Base-by-base conservation (phyloP, 495 filamentous ascomycete genomes). In the Mytilinidion resinicola region DNA sequence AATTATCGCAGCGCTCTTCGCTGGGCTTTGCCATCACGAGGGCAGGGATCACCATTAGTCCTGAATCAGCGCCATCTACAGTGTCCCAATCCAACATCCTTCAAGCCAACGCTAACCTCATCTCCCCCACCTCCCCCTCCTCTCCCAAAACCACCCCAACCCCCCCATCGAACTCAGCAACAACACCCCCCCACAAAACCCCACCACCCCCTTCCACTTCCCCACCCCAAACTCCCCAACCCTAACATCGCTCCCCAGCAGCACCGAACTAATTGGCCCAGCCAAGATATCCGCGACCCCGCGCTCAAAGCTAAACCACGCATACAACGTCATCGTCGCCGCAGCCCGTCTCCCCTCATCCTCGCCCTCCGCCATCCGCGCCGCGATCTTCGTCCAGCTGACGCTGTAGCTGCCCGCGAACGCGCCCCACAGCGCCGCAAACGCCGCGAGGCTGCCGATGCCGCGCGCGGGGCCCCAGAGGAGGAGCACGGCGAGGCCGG, bases 391-490 rank as follows among this genome's bases (percentile, higher is more conserved):
- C 1, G 56, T 57, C 41, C 43, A 69, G 9, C 63, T 43, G 3
- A 69, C 64, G 19, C 53, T 61, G 35, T 67, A 69, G 17, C 51
- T 53, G 15, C 56, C 66, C 17, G 53, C 53, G 46, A 61, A 64
- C 5, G 52, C 48, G 25, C 53, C 64, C 60, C 61, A 67, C 1
- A 63, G 9, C 15, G 46, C n/a, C 0, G 57, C 53, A 46, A 67
- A 69, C 6, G 43, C 30, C 1, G 36, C 53, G 34, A 69, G 52
- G n/a, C 17, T 36, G 1, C 35, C 33, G 15, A 58, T 15, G 5
- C 20, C 41, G 12, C 54, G 61, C 33, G 66, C 66, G 11, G 56
- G 64, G 33, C 56, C 64, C 64, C 64, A 67, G 42, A 67, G 55
- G 6, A 60, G 9, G 2, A 69, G 35, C 2, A 55, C 39, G 20